A percentile compares a stretch with the other conserved stretches of the same genome.
These are phyloP conservation scores for Schizothecium vesticola DNA, from an alignment of 495 filamentous ascomycete genomes.

Conservation along the genomic window DNA sequence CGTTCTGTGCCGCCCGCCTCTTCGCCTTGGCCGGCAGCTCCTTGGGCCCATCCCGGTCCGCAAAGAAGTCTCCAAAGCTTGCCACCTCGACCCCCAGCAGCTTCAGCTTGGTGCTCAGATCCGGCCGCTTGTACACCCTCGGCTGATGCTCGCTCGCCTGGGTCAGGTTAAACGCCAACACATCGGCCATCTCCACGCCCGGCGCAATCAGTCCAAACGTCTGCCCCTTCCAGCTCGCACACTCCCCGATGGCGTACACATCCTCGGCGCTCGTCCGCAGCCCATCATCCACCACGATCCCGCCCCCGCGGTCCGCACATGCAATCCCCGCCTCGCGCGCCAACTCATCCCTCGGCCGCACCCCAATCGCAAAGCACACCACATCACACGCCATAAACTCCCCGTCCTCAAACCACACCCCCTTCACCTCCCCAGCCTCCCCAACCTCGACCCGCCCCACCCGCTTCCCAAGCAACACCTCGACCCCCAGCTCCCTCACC, in stretches of 20 bases:
- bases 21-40: slow-evolving; percentile 55
- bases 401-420: slow-evolving; percentile 81
- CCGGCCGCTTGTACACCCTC: slow-evolving; percentile 73
- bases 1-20: slow-evolving; percentile 29
- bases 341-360: slow-evolving; percentile 78
- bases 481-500: slow-evolving; percentile 72
- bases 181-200: slow-evolving; percentile 94
- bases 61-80: slow-evolving; percentile 95
- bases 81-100: slow-evolving; percentile 91
- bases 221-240: slow-evolving; percentile 89
- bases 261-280: slow-evolving; percentile 66
- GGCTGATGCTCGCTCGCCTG: slow-evolving; percentile 67
- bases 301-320: slow-evolving; percentile 68
- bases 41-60: slow-evolving; percentile 81
- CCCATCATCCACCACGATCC: slow-evolving; percentile 67
- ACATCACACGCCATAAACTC: slow-evolving; percentile 76
- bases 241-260: slow-evolving; percentile 92
- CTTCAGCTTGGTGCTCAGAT: slow-evolving; percentile 92
- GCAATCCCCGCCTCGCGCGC: slow-evolving; percentile 65
- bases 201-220: slow-evolving; percentile 93
- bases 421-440: slow-evolving; percentile 61
- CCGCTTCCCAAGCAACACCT: slow-evolving; percentile 74
- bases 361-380: slow-evolving; percentile 90
- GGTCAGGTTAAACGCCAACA: slow-evolving; percentile 91
- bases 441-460: slow-evolving; percentile 69